phyloP scores from a whole-genome alignment of 768 basidiomycete genomes.

The Megacollybia marginata region DNA sequence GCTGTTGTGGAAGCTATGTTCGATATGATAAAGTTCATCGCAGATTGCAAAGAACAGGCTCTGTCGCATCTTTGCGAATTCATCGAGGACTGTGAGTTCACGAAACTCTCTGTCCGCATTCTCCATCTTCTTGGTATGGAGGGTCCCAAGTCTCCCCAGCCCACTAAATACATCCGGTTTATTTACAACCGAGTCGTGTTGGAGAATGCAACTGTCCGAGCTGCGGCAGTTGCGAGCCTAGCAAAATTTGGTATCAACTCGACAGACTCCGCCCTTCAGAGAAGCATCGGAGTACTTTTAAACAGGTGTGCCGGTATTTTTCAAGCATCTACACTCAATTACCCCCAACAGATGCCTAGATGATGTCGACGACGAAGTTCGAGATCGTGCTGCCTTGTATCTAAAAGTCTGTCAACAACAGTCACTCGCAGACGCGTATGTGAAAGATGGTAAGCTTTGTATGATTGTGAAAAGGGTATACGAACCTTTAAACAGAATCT shows the following conservation, averaged over 20 bases:
- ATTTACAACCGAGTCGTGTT: constrained; percentile 99
- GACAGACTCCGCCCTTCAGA: constrained; percentile 66
- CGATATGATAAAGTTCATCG: constrained; percentile 99
- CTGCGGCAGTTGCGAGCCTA: constrained; percentile 89
- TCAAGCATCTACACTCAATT: neutral
- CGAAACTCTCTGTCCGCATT: constrained; percentile 95
- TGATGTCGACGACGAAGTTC: constrained; percentile 98
- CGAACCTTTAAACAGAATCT: constrained; percentile 53
- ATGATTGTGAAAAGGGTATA: neutral
- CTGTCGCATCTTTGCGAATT: constrained; percentile 98
- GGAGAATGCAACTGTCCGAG: constrained; percentile 96
- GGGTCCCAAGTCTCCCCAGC: constrained; percentile 93
- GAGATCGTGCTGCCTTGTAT: constrained; percentile 95
- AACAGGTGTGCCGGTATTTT: constrained; percentile 47
- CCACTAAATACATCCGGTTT: constrained; percentile 97
- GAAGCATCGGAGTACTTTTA: constrained; percentile 82
- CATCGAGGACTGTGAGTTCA: constrained; percentile 99
- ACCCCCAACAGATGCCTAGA: constrained; percentile 69
- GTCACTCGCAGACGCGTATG: constrained; percentile 74
- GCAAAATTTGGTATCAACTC: constrained; percentile 96
- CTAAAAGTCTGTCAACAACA: constrained; percentile 78
- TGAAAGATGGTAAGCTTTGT: constrained; percentile 73
- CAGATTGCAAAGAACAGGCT: constrained; percentile 94
- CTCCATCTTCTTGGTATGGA: constrained; percentile 92
- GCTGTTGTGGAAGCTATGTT: constrained; percentile 99